Evolutionary conservation across 2,329 filamentous ascomycete genomes (phyloP), one percentile per base, ranked within the genome.

Genomic region (Botryotinia globosa): DNA sequence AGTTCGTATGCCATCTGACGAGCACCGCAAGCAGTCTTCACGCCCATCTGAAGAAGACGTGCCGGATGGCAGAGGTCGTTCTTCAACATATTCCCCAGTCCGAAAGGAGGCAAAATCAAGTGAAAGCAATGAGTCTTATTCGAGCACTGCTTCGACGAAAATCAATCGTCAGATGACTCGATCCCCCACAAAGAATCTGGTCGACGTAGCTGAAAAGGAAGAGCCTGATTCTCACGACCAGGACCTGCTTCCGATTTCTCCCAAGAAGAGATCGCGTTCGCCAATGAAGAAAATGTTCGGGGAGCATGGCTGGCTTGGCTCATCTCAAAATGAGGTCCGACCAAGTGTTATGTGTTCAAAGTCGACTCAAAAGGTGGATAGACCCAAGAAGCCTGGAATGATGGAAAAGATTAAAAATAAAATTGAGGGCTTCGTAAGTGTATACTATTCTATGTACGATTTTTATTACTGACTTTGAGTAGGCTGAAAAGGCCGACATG

Each of bases 221-320:
- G 77, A 76, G 62, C 22, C 37, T n/a, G 58, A 69, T 34, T 56
- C 9, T 45, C 45, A 71, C 18, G 61, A 42, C 58, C 58, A 45
- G 34, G 44, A 48, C 58, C 48, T 58, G 5, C 66, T 59, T 48
- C 32, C n/a, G 8, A 54, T 37, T 9, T 76, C 75, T 29, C 73
- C 76, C 37, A 78, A 77, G 71, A 78, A 77, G 69, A 72, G 79
- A 63, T 78, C 79, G 22, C 78, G 79, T 10, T 81, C 79, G 16
- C 79, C 80, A 5, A 79, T 80, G 78, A 81, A 81, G 66, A 80
- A 79, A 72, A 77, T 81, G 77, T 80, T 80, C 69, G 80, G 79
- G 32, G 77, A 79, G 61, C 72, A 77, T 66, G 80, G 79, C 25
- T 81, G 78, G 77, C 77, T 81, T 54, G 79, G 78, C 58, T 58